Base-by-base conservation (phyloP, 345 rosid species). In the Ceriops tagal region DNA sequence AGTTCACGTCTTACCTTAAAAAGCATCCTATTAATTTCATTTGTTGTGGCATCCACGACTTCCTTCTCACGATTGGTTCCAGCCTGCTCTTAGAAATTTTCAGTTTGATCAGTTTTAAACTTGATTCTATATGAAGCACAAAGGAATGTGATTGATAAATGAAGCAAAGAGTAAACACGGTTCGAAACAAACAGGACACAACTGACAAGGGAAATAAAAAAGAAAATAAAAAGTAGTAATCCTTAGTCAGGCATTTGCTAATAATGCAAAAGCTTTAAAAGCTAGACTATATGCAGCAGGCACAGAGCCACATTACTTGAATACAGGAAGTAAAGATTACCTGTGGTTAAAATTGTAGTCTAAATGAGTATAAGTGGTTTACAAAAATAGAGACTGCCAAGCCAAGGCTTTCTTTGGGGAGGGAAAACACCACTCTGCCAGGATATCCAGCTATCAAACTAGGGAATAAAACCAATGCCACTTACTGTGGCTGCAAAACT, bases 11-110 rank as follows among this genome's bases (percentile, higher is more conserved):
- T 70, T 61, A 95, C 99, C 93, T 95, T 95, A 64, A 80, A 86
- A 24, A 95, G 84, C 74, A 95, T 78, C 74, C 82, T 81, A 72
- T 95, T 95, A 73, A 95, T 84, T 80, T 93, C 83, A 71, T 83
- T 78, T 55, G 98, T 95, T 9, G 96, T 31, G 47, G 78, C 83
- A 65, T 92, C 92, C 73, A 95, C 61, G 1, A 93, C 86, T 65
- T 78, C 62, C 83, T 87, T 81, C 49, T 95, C 99, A 53, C 98
- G 88, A 70, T 87, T 90, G 19, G 86, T 85, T 69, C 98, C 97
- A 15, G 73, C 90, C 98, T 95, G 88, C 77, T 70, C 70, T 56
- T 67, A 73, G 52, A 9, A 70, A 30, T 34, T 69, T n/a, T 65
- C 71, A 16, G 46, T 37, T 58, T 59, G 26, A 69, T 71, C 75